These are phyloP conservation scores for Cryptosporidium sp. DNA, from an alignment of 169 alveolate genomes.

Conservation along the genomic window DNA sequence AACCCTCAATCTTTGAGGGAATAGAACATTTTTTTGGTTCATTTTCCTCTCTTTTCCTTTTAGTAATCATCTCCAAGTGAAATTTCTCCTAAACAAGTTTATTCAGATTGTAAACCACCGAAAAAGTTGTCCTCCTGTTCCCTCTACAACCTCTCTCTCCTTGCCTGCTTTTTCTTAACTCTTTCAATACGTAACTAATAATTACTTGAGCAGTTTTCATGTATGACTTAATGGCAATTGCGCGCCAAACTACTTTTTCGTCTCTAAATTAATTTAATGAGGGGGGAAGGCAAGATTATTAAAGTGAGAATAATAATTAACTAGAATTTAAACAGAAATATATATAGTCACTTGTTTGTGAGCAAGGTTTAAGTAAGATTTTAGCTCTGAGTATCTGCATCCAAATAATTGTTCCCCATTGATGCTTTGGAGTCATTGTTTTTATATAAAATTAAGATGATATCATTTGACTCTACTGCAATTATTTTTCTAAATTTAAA, in stretches of 20 bases:
- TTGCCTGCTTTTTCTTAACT: neutral
- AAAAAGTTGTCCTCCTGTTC: neutral
- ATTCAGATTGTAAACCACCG: neutral
- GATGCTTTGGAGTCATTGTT: neutral
- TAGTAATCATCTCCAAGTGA: conserved; percentile 16
- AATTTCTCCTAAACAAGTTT: neutral
- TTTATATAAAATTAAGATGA: conserved; percentile 33
- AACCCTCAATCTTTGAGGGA: conserved; percentile 3
- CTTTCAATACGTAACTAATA: neutral
- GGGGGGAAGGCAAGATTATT: neutral
- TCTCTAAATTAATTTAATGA: neutral
- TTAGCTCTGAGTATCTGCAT: neutral
- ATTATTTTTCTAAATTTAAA: conserved; percentile 8
- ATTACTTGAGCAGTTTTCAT: neutral
- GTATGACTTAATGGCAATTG: neutral
- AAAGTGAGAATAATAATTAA: neutral
- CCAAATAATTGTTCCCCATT: neutral
- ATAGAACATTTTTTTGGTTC: neutral
- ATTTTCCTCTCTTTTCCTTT: conserved; percentile 47
- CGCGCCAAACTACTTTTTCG: conserved; percentile 15
- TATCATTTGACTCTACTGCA: conserved; percentile 39
- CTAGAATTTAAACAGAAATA: neutral
- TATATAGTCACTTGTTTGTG: neutral
- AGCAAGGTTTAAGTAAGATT: neutral
- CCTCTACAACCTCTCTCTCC: neutral